Percentiles rank a stretch among this genome's conserved stretches.
These are phyloP conservation scores for Rubus idaeus DNA, from an alignment of 306 rosid genomes.

Conservation along the genomic window DNA sequence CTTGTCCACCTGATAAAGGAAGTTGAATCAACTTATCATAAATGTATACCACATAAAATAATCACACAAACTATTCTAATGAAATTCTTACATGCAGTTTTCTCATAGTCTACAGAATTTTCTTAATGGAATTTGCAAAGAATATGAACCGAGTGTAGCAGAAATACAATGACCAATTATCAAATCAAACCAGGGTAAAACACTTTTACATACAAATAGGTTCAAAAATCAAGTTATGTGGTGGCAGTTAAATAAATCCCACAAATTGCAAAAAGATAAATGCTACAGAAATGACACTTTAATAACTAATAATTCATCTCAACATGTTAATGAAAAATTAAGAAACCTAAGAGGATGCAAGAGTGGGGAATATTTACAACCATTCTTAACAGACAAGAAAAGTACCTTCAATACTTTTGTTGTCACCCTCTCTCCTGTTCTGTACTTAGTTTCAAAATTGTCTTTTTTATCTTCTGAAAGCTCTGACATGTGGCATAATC, in stretches of 20 bases:
- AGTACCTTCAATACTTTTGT: slow-evolving; percentile 80
- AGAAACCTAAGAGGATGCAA: background rate
- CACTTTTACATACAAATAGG: background rate
- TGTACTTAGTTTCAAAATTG: slow-evolving; percentile 55
- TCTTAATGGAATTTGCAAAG: background rate
- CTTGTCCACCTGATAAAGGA: slow-evolving; percentile 61
- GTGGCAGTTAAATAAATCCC: background rate
- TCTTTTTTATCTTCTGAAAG: slow-evolving; percentile 64
- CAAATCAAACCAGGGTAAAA: background rate
- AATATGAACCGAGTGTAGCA: background rate
- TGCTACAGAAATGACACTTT: background rate
- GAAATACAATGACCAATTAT: background rate
- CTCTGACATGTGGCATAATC: slow-evolving; percentile 86
- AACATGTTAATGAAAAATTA: background rate
- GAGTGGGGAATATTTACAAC: background rate
- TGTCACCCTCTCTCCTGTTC: slow-evolving; percentile 70
- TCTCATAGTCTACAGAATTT: background rate
- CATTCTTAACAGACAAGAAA: slow-evolving; percentile 6
- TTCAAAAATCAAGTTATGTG: background rate
- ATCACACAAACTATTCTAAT: background rate
- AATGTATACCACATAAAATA: slow-evolving; percentile 5
- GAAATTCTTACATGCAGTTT: background rate
- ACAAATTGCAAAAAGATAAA: background rate
- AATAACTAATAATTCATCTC: background rate
- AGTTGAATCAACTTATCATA: slow-evolving; percentile 15